Base-by-base conservation (phyloP, 148 eudicot species). In the Spergularia marina region DNA sequence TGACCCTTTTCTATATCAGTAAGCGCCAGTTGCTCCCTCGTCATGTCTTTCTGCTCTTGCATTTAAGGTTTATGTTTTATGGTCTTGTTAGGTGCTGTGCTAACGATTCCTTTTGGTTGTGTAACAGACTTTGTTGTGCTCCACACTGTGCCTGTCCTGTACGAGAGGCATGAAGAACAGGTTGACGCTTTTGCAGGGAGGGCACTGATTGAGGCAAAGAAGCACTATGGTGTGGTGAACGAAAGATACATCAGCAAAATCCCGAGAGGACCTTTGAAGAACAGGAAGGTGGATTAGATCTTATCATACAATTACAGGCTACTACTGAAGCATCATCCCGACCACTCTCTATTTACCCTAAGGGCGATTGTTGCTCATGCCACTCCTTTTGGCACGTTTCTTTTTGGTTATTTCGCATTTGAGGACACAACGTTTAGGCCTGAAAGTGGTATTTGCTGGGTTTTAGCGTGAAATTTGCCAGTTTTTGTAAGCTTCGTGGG, bases 1-100 rank as follows among this genome's bases (percentile, higher is more conserved):
- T 91, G 87, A 91, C 97, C 65, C 76, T 91, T 81, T 84, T 86
- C 70, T 91, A 89, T 71, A 85, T 86, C 72, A 65, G 97, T 89
- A 86, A 84, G 85, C 16, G 15, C 6, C 73, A 18, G 20, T 68
- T 53, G 17, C 60, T 23, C 40, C 14, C 55, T 53, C 47, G 4
- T 0, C 10, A 0, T 23, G 34, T 21, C 39, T 4, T 20, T 9
- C 12, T 54, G 49, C 39, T 40, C 9, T 17, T 74, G 58, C 67
- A 44, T 60, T 61, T 60, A n/a, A 44, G 18, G 7, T 71, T 71
- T 47, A 12, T 23, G 57, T 12, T 2, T 17, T 20, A 59, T 13
- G 20, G 12, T 5, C 44, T 25, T 10, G 9, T 39, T 20, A 16
- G 65, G 53, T 54, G 18, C 16, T 8, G 3, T 49, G 55, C 53